phyloP scores from a whole-genome alignment of 257 asterid species.

The Orobanche coerulescens region DNA sequence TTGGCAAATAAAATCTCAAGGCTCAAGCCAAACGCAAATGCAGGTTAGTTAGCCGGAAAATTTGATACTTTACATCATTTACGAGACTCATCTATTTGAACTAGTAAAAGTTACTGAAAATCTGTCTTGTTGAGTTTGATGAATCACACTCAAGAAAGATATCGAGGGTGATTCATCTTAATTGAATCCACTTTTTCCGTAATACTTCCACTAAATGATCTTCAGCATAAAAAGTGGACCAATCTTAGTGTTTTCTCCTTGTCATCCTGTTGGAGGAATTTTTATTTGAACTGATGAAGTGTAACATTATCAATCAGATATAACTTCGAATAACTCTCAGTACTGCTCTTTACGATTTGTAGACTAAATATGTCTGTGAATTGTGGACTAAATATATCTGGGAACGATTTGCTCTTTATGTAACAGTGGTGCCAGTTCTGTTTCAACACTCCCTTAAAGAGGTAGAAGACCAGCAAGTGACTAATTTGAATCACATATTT shows the following conservation, averaged over 20 bases:
- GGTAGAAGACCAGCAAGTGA: conserved; percentile 58
- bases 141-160: background rate
- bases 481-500: conserved; percentile 62
- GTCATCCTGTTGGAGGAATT: conserved; percentile 10
- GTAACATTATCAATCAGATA: background rate
- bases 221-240: too few species aligned
- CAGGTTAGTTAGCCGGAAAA: background rate
- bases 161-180: background rate
- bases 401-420: conserved; percentile 9
- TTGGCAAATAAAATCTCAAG: background rate
- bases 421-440: conserved; percentile 77
- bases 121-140: background rate
- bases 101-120: background rate
- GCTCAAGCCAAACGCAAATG: background rate
- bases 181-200: background rate
- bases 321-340: background rate
- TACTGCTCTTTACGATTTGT: background rate
- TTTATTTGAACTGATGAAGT: background rate
- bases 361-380: conserved; percentile 9
- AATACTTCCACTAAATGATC: background rate
- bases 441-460: conserved; percentile 76
- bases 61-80: background rate
- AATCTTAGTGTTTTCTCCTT: too few species aligned
- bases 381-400: conserved; percentile 7
- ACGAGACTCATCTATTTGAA: background rate